Base-by-base conservation (phyloP, 176 grass and related monocot species). In the Chrysopogon serrulatus region DNA sequence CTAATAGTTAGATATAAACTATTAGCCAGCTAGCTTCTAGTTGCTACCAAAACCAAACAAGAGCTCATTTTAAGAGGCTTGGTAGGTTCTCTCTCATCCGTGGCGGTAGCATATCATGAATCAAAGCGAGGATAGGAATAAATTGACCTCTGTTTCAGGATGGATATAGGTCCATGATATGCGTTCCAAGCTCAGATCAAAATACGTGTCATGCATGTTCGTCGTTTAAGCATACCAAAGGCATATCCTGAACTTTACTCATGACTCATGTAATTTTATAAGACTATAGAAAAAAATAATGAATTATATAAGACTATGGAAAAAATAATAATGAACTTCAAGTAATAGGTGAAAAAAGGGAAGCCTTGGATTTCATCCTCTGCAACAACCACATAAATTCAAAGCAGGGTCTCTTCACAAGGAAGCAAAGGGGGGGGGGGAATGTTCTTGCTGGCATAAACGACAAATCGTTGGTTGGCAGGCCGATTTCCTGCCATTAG, bases 401-500 rank as follows among this genome's bases (percentile, higher is more conserved):
- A 31, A 15, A 23, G 6, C 51, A 16, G 18, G 28, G 6, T 43
- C 44, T 78, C 6, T 4, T 9, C 5, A 23, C 4, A n/a, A 21
- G 6, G 9, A 8, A 61, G 24, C 16, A 11, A 69, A 71, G 26
- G 5, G 63, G 54, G 0, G 12, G 33, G 41, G 51, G 1, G 18
- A 8, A 8, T 53, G 49, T 67, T 57, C n/a, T 2, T 5, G 8
- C 49, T 1, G 51, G 2, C 15, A 23, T 8, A 45, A 71, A 78
- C 51, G 80, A 83, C 86, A 78, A 78, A 64, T 7, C 19, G 33
- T 79, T 73, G 69, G 86, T 44, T 78, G 80, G 42, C 32, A 19
- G 68, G 69, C 32, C 31, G 27, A n/a, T 28, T 28, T 56, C 45
- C 34, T 14, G 73, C 2, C 73, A 76, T 67, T 76, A 84, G 42